Percentiles rank a stretch among this genome's conserved stretches.
phyloP scores from a whole-genome alignment of 2,329 filamentous ascomycete species.

The Zasmidium citrigriseum region DNA sequence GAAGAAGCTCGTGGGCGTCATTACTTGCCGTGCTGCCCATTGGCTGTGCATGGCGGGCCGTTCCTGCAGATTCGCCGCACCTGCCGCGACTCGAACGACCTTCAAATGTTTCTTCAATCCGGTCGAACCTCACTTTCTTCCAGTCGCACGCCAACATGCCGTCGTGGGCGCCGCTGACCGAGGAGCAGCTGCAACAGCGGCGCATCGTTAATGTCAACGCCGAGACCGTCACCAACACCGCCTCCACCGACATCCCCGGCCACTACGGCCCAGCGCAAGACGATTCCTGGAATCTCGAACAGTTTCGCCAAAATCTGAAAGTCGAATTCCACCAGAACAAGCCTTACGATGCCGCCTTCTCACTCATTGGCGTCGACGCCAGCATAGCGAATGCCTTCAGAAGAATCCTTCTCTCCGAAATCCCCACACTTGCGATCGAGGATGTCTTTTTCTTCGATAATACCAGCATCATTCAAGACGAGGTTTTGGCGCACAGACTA shows the following conservation, averaged over 20 bases:
- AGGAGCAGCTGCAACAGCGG: constrained; percentile 62
- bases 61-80: background rate
- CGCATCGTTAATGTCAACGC: constrained; percentile 86
- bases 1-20: too few species aligned
- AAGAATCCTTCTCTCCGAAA: constrained; percentile 90
- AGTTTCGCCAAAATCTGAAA: constrained; percentile 70
- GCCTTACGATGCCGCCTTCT: constrained; percentile 78
- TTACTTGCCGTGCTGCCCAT: too few species aligned
- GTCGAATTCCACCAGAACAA: constrained; percentile 85
- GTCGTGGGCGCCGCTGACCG: constrained; percentile 40
- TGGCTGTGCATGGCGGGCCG: background rate
- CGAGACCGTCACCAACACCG: constrained; percentile 87
- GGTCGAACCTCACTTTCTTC: background rate
- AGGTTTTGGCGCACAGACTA: constrained; percentile 87
- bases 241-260: constrained; percentile 87
- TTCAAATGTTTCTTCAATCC: constrained; percentile 1
- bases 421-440: constrained; percentile 92
- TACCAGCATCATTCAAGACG: constrained; percentile 96
- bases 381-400: constrained; percentile 96
- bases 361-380: constrained; percentile 86
- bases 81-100: background rate
- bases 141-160: constrained; percentile 23
- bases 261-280: constrained; percentile 84
- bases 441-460: constrained; percentile 93
- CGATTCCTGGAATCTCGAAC: constrained; percentile 72